Base-by-base conservation (phyloP, 2,329 filamentous ascomycete genomes). In the Venturiaceae sp. region DNA sequence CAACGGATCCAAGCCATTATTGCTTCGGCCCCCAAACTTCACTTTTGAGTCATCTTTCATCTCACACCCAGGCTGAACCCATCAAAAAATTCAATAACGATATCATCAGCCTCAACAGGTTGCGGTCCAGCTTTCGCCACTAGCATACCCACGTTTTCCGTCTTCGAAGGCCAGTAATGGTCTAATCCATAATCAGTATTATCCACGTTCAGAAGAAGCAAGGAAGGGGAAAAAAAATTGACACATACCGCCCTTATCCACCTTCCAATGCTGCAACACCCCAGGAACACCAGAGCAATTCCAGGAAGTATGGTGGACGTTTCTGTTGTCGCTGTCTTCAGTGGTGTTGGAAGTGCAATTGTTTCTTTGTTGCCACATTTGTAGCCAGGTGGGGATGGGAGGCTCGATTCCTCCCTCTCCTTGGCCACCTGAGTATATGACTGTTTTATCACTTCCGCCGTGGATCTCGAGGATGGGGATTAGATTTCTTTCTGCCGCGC, bases 401-500 rank as follows among this genome's bases (percentile, higher is more conserved):
- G 78, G 78, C 52, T 80, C 61, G 55, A 71, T 74, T 0, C 74
- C 75, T 1, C 72, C 72, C 2, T 72, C 69, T 3, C 75, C 71
- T 19, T 69, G 69, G 1, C 72, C 74, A 1, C 78, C 78, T 2
- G 64, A 59, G 60, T 80, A 81, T 0, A 66, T 62, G 34, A 81
- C 79, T 0, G 72, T 77, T 3, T 62, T 68, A 64, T 82, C 80
- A 2, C 63, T 69, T 2, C 71, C 73, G n/a, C 79, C 79, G 63
- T 82, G 79, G 56, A 80, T 75, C 44, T 78, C 75, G 8, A 81
- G 65, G 9, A 82, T 69, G 1, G 78, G 77, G 3, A 80, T 59
- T 1, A 72, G 71, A 0, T 56, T 62, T 50, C 68, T 70, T 23
- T 67, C 66, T 0, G 75, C 70, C 2, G 61, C 65, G 66, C 75